Conservation (phyloP, 371 early-diverging fungal genomes). For the Actinomucor elegans region DNA sequence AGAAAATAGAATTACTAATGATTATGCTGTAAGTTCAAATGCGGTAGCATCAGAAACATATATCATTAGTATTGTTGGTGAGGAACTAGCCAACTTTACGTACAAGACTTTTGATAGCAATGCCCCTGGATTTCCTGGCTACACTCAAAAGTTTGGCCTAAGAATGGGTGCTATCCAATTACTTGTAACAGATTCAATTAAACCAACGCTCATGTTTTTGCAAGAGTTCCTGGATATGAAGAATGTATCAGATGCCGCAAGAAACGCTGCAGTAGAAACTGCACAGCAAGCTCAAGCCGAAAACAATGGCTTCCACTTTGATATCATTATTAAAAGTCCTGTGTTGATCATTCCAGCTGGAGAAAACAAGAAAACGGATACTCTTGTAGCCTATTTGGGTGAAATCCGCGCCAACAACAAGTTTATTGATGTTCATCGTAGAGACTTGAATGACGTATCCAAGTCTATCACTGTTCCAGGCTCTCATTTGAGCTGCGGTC, state of each 20-base stretch:
- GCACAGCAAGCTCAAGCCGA: constrained; percentile 67
- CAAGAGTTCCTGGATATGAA: constrained; percentile 88
- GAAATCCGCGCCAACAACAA: constrained; percentile 81
- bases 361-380: constrained; percentile 38
- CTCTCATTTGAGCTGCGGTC: constrained; percentile 63
- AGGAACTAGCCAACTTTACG: constrained; percentile 71
- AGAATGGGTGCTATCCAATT: constrained; percentile 68
- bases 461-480: constrained; percentile 37
- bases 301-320: constrained; percentile 68
- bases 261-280: constrained; percentile 79
- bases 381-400: constrained; percentile 83
- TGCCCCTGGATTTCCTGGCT: constrained; percentile 58
- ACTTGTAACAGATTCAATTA: constrained; percentile 57
- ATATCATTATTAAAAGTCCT: constrained; percentile 85
- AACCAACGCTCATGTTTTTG: constrained; percentile 58
- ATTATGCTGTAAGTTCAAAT: neutral
- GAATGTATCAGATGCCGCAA: constrained; percentile 82
- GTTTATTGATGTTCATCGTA: constrained; percentile 47
- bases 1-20: neutral
- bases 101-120: constrained; percentile 65
- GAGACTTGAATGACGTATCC: constrained; percentile 10
- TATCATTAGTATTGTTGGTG: constrained; percentile 72
- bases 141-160: constrained; percentile 63
- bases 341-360: constrained; percentile 85
- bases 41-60: constrained; percentile 26